These are phyloP conservation scores for Adansonia rubrostipa DNA, from an alignment of 441 rosid species.

Conservation along the genomic window DNA sequence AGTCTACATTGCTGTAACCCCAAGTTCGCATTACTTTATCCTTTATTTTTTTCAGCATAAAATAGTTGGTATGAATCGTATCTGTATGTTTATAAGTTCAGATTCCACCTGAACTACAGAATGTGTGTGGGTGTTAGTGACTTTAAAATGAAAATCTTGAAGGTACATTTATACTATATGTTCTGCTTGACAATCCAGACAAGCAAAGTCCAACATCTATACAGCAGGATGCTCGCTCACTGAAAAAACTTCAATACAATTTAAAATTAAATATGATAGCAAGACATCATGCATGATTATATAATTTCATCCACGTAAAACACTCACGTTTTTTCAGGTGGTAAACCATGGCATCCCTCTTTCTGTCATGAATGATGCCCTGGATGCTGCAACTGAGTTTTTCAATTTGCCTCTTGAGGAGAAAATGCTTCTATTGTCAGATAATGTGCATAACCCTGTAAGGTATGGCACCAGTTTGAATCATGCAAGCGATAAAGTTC, in stretches of 20 bases:
- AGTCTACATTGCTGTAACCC: neutral
- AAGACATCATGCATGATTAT: conserved; percentile 28
- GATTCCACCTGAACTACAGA: neutral
- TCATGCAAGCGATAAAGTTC: conserved; percentile 58
- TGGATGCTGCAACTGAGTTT: conserved; percentile 55
- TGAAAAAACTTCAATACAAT: neutral
- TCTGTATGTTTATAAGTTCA: neutral
- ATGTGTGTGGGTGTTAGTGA: neutral
- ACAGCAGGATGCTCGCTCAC: neutral
- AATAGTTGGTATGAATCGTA: neutral
- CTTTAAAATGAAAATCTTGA: neutral
- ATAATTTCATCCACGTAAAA: neutral
- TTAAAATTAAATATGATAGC: neutral
- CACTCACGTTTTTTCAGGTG: conserved; percentile 47
- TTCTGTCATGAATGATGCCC: conserved; percentile 45
- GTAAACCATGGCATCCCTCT: conserved; percentile 63
- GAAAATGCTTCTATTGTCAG: conserved; percentile 55
- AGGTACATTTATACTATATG: neutral
- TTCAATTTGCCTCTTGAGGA: conserved; percentile 70
- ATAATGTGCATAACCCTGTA: conserved; percentile 57
- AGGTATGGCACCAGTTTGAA: conserved; percentile 76
- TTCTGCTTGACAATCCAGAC: neutral
- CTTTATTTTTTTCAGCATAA: conserved; percentile 4
- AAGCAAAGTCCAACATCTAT: neutral
- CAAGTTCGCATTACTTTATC: neutral